A percentile compares a stretch with the other conserved stretches of the same genome.
Conservation (phyloP, 1,139 yeast genomes). For the Sporopachydermia cereana region DNA sequence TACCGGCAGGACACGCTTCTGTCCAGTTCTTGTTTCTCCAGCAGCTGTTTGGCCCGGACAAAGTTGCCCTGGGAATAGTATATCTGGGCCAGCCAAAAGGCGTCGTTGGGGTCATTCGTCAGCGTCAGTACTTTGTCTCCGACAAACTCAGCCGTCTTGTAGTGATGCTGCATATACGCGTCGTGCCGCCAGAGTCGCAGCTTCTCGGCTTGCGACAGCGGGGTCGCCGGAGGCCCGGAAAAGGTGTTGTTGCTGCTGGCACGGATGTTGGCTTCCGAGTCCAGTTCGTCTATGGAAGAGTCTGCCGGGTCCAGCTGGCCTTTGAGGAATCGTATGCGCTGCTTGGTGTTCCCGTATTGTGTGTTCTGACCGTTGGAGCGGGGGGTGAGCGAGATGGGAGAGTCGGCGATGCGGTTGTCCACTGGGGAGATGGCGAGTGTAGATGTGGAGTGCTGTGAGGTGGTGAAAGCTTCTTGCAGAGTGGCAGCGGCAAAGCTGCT, state of each 20-base stretch:
- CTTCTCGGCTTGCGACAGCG: slow-evolving; percentile 73
- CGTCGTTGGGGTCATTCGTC: slow-evolving; percentile 75
- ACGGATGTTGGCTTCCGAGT: slow-evolving; percentile 8
- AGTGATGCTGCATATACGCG: slow-evolving; percentile 87
- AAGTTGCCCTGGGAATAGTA: slow-evolving; percentile 66
- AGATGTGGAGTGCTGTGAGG: background rate
- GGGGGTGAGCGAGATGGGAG: background rate
- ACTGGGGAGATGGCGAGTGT: slow-evolving; percentile 3
- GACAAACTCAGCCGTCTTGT: slow-evolving; percentile 77
- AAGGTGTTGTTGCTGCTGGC: slow-evolving; percentile 11
- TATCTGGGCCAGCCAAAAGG: slow-evolving; percentile 93
- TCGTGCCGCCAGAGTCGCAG: slow-evolving; percentile 89
- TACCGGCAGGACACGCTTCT: slow-evolving; percentile 67
- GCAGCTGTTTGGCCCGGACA: slow-evolving; percentile 63
- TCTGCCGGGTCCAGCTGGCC: background rate
- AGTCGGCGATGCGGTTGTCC: background rate
- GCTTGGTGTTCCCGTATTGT: background rate
- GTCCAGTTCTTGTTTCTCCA: slow-evolving; percentile 27
- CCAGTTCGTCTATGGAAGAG: background rate
- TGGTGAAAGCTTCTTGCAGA: background rate
- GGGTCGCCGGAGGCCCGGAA: slow-evolving; percentile 19
- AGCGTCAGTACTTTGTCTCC: slow-evolving; percentile 84
- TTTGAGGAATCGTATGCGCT: background rate
- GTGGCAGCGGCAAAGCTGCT: background rate
- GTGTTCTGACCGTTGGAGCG: background rate